phyloP scores from a whole-genome alignment of 1,284 basidiomycete genomes.

The Phlebopus sp. region DNA sequence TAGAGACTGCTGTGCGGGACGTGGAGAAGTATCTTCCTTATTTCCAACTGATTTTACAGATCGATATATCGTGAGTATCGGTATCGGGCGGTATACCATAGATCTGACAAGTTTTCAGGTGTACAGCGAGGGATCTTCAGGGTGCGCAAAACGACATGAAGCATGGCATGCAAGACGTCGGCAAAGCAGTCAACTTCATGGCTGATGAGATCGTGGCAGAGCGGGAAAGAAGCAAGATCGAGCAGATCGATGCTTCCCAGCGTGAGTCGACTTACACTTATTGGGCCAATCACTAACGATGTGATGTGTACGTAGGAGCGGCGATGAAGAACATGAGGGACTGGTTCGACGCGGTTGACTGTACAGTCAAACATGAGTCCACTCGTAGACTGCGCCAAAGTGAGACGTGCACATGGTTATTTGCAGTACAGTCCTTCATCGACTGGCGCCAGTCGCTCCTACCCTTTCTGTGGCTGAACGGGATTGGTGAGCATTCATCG shows the following conservation, averaged over 20 bases:
- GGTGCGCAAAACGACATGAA: too few relatives aligned
- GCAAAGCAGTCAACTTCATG: neutral
- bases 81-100: too few relatives aligned
- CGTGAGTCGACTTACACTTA: neutral
- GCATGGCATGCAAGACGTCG: neutral
- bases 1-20: neutral
- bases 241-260: neutral
- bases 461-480: constrained; percentile 6
- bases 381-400: neutral
- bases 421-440: neutral
- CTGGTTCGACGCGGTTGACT: constrained; percentile 1
- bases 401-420: neutral
- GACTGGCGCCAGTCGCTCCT: neutral
- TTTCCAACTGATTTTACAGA: neutral
- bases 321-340: neutral
- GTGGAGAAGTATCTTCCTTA: neutral
- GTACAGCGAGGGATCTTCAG: too few relatives aligned
- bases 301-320: neutral
- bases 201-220: neutral
- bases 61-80: neutral
- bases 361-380: neutral
- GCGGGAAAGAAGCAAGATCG: neutral
- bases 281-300: neutral
- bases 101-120: too few relatives aligned
- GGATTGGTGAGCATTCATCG: neutral